Percentiles rank a stretch among this genome's conserved stretches.
Evolutionary conservation across 2,329 filamentous ascomycete genomes (phyloP).

Genomic region (Epichloe gansuensis): DNA sequence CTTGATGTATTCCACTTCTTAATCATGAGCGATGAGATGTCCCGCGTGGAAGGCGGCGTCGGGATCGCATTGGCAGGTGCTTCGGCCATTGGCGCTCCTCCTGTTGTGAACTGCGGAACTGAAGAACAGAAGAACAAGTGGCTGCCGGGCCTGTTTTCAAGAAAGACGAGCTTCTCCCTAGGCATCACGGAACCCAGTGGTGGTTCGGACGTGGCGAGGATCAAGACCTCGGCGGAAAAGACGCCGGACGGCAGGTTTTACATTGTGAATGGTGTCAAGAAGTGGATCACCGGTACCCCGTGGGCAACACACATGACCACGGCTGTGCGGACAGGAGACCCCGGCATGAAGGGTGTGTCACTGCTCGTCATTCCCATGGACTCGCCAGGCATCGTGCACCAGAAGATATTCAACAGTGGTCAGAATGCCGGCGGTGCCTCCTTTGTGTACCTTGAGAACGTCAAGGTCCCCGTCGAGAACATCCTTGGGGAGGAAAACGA

Average conservation of each 20-base stretch:
- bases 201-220: constrained; percentile 51
- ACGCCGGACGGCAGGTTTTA: constrained; percentile 34
- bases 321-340: constrained; percentile 45
- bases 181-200: constrained; percentile 51
- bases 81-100: constrained; percentile 49
- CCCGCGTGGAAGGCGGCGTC: constrained; percentile 43
- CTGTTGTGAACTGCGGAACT: constrained; percentile 49
- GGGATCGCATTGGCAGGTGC: constrained; percentile 45
- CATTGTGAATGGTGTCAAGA: constrained; percentile 54
- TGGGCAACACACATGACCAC: constrained; percentile 50
- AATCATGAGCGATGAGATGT: constrained; percentile 41
- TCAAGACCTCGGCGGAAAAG: constrained; percentile 44
- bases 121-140: constrained; percentile 34
- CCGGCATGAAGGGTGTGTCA: constrained; percentile 40
- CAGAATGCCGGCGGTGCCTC: constrained; percentile 51
- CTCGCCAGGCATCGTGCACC: constrained; percentile 33
- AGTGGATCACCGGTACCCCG: constrained; percentile 53
- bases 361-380: constrained; percentile 43
- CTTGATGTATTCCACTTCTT: constrained; percentile 46
- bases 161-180: constrained; percentile 48
- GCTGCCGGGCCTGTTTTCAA: constrained; percentile 44
- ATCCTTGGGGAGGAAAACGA: constrained; percentile 37
- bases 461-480: constrained; percentile 32
- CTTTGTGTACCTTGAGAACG: constrained; percentile 42
- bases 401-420: constrained; percentile 49